Evolutionary conservation across 1,139 yeast genomes (phyloP).

Genomic region (Kodamaea anthophila): DNA sequence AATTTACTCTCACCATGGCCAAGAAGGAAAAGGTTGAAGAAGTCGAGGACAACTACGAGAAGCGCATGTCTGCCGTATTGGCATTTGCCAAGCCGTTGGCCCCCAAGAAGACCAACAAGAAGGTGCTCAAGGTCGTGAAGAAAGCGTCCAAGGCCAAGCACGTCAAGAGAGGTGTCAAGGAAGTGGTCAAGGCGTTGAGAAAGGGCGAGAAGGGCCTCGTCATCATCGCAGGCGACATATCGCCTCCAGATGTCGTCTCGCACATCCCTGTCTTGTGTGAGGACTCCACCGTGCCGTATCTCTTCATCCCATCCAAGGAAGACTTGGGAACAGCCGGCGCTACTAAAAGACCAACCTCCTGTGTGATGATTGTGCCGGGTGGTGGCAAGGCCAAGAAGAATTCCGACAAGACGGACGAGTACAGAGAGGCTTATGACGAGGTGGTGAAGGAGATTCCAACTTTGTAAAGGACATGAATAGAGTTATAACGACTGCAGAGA

Average conservation of each 20-base stretch:
- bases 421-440: constrained; percentile 89
- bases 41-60: constrained; percentile 78
- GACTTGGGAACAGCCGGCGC: constrained; percentile 99
- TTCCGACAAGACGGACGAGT: constrained; percentile 77
- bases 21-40: constrained; percentile 40
- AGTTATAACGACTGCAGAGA: too few relatives aligned
- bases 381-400: constrained; percentile 83
- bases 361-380: constrained; percentile 96
- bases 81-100: constrained; percentile 96
- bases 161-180: constrained; percentile 98
- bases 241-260: constrained; percentile 94
- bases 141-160: constrained; percentile 97
- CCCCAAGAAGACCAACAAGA: constrained; percentile 91
- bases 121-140: constrained; percentile 90
- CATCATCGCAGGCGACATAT: constrained; percentile 94
- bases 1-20: constrained; percentile 33
- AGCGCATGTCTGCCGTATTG: constrained; percentile 81
- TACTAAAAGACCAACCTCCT: constrained; percentile 97
- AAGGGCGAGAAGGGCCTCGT: constrained; percentile 98
- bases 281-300: constrained; percentile 82
- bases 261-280: constrained; percentile 97
- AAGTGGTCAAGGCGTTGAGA: constrained; percentile 94
- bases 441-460: constrained; percentile 80
- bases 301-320: constrained; percentile 94
- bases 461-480: constrained; percentile 21